These are phyloP conservation scores for Ustulina deusta DNA, from an alignment of 2,329 filamentous ascomycete genomes.

Conservation along the genomic window DNA sequence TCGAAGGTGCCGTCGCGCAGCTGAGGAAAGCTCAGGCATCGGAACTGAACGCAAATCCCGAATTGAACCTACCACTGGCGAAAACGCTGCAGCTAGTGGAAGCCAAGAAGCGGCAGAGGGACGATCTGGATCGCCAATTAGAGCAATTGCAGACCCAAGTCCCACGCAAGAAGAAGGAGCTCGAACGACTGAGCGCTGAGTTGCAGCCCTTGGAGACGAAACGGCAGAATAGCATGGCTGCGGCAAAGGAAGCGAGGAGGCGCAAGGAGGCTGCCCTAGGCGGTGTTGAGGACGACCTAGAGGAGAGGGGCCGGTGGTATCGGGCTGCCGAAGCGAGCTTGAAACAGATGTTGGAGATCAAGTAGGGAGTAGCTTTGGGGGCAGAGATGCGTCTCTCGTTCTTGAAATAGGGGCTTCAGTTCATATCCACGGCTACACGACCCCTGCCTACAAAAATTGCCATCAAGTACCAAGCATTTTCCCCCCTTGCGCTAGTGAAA, in stretches of 20 bases:
- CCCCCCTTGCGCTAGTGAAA: background rate
- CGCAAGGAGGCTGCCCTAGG: slow-evolving; percentile 74
- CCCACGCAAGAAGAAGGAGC: slow-evolving; percentile 74
- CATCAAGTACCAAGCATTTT: background rate
- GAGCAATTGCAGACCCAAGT: slow-evolving; percentile 71
- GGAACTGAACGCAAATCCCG: slow-evolving; percentile 56
- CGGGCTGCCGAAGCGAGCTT: slow-evolving; percentile 74
- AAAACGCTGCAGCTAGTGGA: slow-evolving; percentile 68
- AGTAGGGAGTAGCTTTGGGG: slow-evolving; percentile 29
- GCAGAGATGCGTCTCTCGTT: background rate
- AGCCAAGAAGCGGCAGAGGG: slow-evolving; percentile 62
- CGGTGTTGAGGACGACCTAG: slow-evolving; percentile 77
- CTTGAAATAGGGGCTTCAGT: background rate
- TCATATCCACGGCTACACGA: background rate
- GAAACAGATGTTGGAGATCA: slow-evolving; percentile 71
- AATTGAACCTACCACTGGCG: slow-evolving; percentile 66
- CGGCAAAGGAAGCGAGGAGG: slow-evolving; percentile 77
- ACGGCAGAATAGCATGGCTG: slow-evolving; percentile 71
- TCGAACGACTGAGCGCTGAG: slow-evolving; percentile 75
- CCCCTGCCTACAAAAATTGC: background rate
- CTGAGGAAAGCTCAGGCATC: slow-evolving; percentile 58
- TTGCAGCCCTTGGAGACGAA: slow-evolving; percentile 75
- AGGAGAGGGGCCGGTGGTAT: slow-evolving; percentile 81
- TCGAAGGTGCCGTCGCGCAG: slow-evolving; percentile 62
- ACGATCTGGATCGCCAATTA: slow-evolving; percentile 71